Evolutionary conservation across 306 rosid species (phyloP).

Genomic region (Corylus americana): DNA sequence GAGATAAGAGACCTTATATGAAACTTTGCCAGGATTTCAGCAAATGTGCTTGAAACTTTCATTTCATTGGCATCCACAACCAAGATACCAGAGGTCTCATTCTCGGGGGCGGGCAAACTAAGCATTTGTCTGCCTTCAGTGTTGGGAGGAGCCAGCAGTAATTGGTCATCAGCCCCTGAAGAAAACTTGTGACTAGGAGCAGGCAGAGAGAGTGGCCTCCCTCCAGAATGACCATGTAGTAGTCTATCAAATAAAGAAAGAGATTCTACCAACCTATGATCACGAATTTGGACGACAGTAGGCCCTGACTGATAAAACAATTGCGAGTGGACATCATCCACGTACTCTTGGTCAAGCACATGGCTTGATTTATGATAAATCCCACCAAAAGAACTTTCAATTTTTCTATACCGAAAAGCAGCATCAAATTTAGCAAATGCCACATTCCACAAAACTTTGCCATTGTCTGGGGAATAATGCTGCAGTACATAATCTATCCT

Average conservation of each 20-base stretch:
- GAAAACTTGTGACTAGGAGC: not conserved
- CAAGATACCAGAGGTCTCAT: conserved; percentile 2
- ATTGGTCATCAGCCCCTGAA: not conserved
- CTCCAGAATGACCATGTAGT: conserved; percentile 16
- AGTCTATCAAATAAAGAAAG: conserved; percentile 17
- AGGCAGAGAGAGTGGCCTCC: conserved; percentile 16
- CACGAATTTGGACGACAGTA: conserved; percentile 19
- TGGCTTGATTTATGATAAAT: conserved; percentile 32
- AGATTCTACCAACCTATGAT: conserved; percentile 18
- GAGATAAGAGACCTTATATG: conserved; percentile 8
- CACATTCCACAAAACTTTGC: conserved; percentile 63
- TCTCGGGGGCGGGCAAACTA: conserved; percentile 16
- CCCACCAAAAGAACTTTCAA: conserved; percentile 18
- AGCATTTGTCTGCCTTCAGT: conserved; percentile 12
- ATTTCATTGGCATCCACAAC: conserved; percentile 2
- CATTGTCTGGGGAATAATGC: conserved; percentile 46
- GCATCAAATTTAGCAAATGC: conserved; percentile 64
- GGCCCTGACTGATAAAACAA: conserved; percentile 18
- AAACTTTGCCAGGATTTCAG: conserved; percentile 8
- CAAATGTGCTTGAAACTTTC: not conserved
- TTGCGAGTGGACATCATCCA: conserved; percentile 1
- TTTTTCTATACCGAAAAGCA: conserved; percentile 48
- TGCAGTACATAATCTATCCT: conserved; percentile 66
- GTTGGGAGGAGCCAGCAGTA: conserved; percentile 2
- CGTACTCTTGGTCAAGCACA: conserved; percentile 29